phyloP scores from a whole-genome alignment of 768 basidiomycete genomes.

The Boletus rubroflammeus region DNA sequence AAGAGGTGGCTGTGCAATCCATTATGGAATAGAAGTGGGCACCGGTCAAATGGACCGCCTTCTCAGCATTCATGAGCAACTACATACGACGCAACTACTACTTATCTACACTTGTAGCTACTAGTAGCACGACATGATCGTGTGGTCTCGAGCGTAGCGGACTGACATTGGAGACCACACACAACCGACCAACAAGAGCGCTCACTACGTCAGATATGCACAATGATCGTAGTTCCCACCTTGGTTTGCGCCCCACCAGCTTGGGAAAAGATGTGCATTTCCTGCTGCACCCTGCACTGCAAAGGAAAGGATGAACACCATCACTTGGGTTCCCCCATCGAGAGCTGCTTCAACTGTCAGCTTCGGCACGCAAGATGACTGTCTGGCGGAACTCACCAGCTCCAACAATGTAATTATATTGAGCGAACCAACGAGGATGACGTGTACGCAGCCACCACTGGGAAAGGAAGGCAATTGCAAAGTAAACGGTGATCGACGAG shows the following conservation, averaged over 20 bases:
- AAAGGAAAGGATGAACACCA: conserved; percentile 51
- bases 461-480: conserved; percentile 53
- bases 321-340: conserved; percentile 44
- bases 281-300: conserved; percentile 53
- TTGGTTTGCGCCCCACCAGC: conserved; percentile 60
- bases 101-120: too few species aligned
- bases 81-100: too few species aligned
- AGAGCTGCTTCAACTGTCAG: conserved; percentile 24
- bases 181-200: not conserved
- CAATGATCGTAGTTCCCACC: conserved; percentile 37
- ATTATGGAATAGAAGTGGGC: not conserved
- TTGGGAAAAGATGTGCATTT: conserved; percentile 45
- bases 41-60: not conserved
- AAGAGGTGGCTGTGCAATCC: conserved; percentile 11
- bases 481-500: conserved; percentile 44
- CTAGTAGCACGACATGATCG: not conserved
- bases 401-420: conserved; percentile 64
- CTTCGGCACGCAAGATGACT: not conserved
- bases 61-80: too few species aligned
- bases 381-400: conserved; percentile 39
- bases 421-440: conserved; percentile 63
- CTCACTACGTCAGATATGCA: conserved; percentile 16
- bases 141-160: not conserved
- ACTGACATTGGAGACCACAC: not conserved
- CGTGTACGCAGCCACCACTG: conserved; percentile 57